Evolutionary conservation across 305 asterid species (phyloP).

Genomic region (Solanum aculeatissimum): DNA sequence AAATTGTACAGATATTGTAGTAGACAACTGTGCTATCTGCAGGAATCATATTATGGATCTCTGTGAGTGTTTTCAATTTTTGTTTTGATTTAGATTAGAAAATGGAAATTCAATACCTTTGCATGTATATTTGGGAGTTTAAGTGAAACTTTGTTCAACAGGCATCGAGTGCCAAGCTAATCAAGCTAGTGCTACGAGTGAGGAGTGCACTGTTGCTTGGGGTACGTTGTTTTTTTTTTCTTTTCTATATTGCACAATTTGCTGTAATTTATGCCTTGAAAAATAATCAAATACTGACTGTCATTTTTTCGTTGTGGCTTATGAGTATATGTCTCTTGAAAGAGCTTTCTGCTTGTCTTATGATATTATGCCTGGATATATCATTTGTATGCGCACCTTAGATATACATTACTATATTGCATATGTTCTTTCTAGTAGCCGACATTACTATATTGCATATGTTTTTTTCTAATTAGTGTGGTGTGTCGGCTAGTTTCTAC

Average conservation of each 20-base stretch:
- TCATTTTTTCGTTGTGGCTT: neutral
- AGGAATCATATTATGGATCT: constrained; percentile 97
- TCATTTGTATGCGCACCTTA: neutral
- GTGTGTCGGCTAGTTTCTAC: neutral
- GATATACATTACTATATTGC: neutral
- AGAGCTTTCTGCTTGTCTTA: neutral
- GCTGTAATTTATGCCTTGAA: neutral
- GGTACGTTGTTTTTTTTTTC: constrained; percentile 33
- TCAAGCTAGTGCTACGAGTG: constrained; percentile 90
- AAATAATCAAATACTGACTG: neutral
- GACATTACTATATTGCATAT: too few relatives aligned
- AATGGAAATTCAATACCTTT: neutral
- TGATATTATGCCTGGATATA: neutral
- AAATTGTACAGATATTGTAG: constrained; percentile 61
- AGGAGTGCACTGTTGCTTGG: constrained; percentile 94
- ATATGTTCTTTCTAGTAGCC: too few relatives aligned
- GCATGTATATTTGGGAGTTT: neutral
- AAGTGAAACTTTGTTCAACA: constrained; percentile 5
- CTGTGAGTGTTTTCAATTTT: constrained; percentile 37
- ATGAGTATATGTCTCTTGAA: neutral
- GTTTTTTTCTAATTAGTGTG: neutral
- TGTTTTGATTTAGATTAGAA: neutral
- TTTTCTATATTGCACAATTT: neutral
- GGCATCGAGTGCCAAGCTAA: constrained; percentile 90
- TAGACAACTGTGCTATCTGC: constrained; percentile 90